phyloP scores from a whole-genome alignment of 257 asterid species.

The Salvia splendens region DNA sequence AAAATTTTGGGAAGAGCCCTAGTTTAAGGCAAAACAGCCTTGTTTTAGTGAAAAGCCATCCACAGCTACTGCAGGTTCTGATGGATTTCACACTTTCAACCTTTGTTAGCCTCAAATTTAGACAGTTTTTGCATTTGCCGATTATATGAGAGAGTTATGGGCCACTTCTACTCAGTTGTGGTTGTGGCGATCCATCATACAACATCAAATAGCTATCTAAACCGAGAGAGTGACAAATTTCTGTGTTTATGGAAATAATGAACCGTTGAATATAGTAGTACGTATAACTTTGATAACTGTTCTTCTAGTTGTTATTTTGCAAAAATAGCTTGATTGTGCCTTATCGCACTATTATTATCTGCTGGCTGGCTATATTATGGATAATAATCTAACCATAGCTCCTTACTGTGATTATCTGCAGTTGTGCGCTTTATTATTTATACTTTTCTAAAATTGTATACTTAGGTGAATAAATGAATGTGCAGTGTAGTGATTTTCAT shows the following conservation, averaged over 20 bases:
- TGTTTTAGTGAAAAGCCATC: neutral
- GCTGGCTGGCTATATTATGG: neutral
- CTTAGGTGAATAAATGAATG: neutral
- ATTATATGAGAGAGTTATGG: neutral
- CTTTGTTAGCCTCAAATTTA: neutral
- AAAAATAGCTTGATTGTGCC: neutral
- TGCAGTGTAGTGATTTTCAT: too few relatives aligned
- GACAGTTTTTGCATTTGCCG: neutral
- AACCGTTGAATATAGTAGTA: neutral
- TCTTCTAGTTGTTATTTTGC: neutral
- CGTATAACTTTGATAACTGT: neutral
- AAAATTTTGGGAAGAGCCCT: neutral
- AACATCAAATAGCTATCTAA: neutral
- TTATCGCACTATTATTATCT: neutral
- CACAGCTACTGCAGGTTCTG: neutral
- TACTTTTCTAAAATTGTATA: neutral
- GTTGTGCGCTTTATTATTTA: neutral
- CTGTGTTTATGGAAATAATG: conserved; percentile 1
- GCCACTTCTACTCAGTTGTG: neutral
- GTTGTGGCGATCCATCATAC: neutral
- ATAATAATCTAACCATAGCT: neutral
- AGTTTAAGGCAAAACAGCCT: neutral
- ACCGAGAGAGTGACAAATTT: too few relatives aligned
- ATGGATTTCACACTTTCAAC: neutral
- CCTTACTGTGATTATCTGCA: neutral